Base-by-base conservation (phyloP, 106 monocot species). In the Dactylorhiza incarnata region DNA sequence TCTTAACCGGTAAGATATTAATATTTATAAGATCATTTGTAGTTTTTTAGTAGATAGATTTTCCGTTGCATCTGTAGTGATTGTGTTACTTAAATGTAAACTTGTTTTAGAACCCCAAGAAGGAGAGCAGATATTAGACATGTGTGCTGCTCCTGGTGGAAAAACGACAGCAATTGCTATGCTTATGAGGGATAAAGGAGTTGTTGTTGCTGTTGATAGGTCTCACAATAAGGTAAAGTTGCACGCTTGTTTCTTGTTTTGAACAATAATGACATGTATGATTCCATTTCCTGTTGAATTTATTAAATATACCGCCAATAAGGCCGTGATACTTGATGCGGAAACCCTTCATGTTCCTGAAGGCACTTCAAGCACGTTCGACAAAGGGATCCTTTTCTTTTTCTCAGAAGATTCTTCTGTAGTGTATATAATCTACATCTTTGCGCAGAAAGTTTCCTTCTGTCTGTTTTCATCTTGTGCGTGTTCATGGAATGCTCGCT, bases 91-190 rank as follows among this genome's bases (percentile, higher is more conserved):
- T 45, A 8, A 25, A 72, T 49, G 49, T 72, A 22, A 72, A 72
- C 22, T 48, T 79, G 49, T 85, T 10, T 73, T 81, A 99, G 99
- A 94, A 80, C 94, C 99, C 22, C 89, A 89, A 79, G 78, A 86
- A 84, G 99, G 91, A 80, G 99, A 99, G 70, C 76, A 79, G 8
- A 88, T 99, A 86, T 82, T 99, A 70, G 99, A 99, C 75, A 99
- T 99, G 99, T 99, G 99, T 91, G 99, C 99, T 75, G 99, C 99
- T 74, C 99, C 99, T 55, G 99, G 99, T 26, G 99, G 99, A 22
- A 99, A 99, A 83, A 99, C 99, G n/a, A 99, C 99, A 49, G 99
- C 91, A 82, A 91, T 99, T 88, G 99, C 94, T 47, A 84, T 94
- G 51, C 87, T 99, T 66, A 94, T 99, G 99, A 80, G 71, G 76